Conservation (phyloP, 2,329 filamentous ascomycete genomes). For the Colletotrichum shisoi region DNA sequence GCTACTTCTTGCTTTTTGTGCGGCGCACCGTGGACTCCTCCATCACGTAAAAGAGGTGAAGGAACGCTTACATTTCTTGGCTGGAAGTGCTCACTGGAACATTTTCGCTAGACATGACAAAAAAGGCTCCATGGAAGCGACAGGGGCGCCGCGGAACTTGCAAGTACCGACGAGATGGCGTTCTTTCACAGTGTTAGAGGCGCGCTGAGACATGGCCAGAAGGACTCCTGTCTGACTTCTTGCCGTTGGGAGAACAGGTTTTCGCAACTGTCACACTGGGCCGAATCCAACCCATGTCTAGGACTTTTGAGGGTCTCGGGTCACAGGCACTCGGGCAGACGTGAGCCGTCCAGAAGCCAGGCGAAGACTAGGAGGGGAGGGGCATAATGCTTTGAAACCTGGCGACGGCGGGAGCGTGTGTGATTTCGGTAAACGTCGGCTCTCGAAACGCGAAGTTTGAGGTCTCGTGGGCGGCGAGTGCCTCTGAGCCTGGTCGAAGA, state of each 20-base stretch:
- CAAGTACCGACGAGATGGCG: neutral
- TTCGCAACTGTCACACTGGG: neutral
- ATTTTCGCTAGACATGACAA: too few species aligned
- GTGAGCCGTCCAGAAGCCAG: neutral
- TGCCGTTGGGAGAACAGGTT: neutral
- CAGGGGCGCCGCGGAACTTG: too few species aligned
- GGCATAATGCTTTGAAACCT: conserved; percentile 1
- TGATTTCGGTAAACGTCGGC: neutral
- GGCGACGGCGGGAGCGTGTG: neutral
- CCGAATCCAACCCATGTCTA: neutral
- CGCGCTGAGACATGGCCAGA: conserved; percentile 5
- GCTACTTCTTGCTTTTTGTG: neutral
- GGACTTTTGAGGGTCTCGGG: neutral
- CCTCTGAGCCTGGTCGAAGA: too few species aligned
- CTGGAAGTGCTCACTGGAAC: neutral
- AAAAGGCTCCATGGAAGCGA: neutral
- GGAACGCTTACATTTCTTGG: neutral
- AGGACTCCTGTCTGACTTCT: neutral
- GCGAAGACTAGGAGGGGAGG: neutral
- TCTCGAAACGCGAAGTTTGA: conserved; percentile 4
- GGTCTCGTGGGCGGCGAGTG: neutral
- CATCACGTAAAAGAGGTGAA: neutral
- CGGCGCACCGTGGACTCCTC: too few species aligned
- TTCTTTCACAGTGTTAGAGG: neutral
- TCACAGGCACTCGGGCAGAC: neutral